Conservation (phyloP, 2,329 filamentous ascomycete species). For the Pseudopyricularia javanii region DNA sequence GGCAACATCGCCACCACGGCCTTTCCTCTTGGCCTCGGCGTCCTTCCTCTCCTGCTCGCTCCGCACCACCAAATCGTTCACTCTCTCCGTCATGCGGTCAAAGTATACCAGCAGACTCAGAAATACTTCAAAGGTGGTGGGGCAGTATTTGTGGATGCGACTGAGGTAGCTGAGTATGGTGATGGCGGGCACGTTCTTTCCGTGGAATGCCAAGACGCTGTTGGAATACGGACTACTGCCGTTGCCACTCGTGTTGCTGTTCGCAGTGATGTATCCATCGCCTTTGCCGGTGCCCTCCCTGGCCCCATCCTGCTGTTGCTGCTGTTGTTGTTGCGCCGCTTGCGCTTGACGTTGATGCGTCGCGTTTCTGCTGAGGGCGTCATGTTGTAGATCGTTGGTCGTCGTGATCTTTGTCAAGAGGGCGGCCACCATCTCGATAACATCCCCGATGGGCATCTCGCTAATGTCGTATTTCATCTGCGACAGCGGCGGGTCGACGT, state of each 20-base stretch:
- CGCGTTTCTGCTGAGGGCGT: conserved; percentile 67
- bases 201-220: conserved; percentile 85
- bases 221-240: conserved; percentile 38
- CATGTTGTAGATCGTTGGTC: conserved; percentile 89
- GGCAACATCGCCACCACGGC: neutral
- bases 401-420: conserved; percentile 94
- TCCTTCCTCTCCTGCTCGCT: conserved; percentile 40
- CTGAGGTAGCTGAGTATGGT: conserved; percentile 92
- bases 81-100: conserved; percentile 94
- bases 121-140: conserved; percentile 96
- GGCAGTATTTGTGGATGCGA: conserved; percentile 97
- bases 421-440: conserved; percentile 98
- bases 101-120: conserved; percentile 93
- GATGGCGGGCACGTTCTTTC: conserved; percentile 95
- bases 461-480: conserved; percentile 82
- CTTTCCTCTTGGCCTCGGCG: conserved; percentile 3
- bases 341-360: conserved; percentile 44
- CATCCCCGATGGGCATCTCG: conserved; percentile 90
- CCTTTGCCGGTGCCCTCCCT: conserved; percentile 8
- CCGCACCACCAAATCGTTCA: conserved; percentile 70
- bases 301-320: conserved; percentile 5
- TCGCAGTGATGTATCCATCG: conserved; percentile 4
- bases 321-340: conserved; percentile 11
- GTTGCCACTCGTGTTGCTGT: conserved; percentile 6
- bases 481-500: conserved; percentile 33